Conservation (phyloP, 768 basidiomycete species). For the Tricholoma matsutake region DNA sequence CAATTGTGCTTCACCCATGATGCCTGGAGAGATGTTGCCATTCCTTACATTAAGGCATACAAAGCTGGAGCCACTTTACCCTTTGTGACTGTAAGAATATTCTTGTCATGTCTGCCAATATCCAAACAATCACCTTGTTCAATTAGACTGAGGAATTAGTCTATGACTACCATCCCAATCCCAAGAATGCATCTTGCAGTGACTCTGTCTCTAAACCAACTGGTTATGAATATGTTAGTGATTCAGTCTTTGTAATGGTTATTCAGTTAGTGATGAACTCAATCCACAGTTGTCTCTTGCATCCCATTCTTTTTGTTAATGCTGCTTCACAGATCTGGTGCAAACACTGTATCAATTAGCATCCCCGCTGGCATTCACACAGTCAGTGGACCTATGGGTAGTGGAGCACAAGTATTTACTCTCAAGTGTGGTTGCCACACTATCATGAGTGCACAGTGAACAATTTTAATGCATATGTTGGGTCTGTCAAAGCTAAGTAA, state of each 20-base stretch:
- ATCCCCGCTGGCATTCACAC: neutral
- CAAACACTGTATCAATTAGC: neutral
- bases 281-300: neutral
- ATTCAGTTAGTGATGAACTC: neutral
- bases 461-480: neutral
- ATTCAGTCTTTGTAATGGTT: neutral
- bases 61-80: neutral
- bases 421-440: neutral
- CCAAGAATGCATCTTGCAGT: neutral
- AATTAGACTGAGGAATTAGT: neutral
- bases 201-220: neutral
- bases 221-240: neutral
- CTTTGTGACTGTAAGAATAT: neutral
- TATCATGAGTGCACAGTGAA: neutral
- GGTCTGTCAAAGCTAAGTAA: neutral
- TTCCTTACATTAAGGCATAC: neutral
- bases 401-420: neutral
- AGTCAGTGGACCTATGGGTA: neutral
- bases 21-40: neutral
- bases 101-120: neutral
- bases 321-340: neutral
- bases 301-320: neutral
- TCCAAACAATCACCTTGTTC: neutral
- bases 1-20: neutral
- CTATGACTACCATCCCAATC: neutral